Base-by-base conservation (phyloP, 1,284 basidiomycete genomes). In the Ustilago cynodontis region DNA sequence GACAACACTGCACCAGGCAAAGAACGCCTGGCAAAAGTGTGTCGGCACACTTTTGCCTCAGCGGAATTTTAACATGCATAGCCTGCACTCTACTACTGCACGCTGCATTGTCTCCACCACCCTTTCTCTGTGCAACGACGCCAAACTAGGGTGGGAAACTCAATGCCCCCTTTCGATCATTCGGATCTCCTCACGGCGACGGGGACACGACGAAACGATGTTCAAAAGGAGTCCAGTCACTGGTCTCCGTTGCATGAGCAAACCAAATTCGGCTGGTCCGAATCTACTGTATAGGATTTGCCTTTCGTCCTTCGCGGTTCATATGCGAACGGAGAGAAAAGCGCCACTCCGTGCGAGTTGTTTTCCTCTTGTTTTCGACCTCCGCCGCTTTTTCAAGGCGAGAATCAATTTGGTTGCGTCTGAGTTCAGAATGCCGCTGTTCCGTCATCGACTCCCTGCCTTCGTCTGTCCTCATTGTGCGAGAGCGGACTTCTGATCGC, bases 361-460 rank as follows among this genome's bases (percentile, higher is more conserved):
- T 6, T 28, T 49, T 28, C 11, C 22, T 28, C n/a, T n/a, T n/a
- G 7, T 22, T 28, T 49, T 49, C 47, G 24, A 49, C 47, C 47
- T 49, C 47, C 47, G 26, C 22, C 47, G 28, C 24, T 43, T 43
- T 43, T 41, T n/a, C 14, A 13, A n/a, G 37, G 18, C 37, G 14
- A 39, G 18, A 18, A 39, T 7, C n/a, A n/a, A n/a, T n/a, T 33
- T 37, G 35, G 3, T 37, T 3, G 18, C 8, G 41, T 22, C 41
- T 49, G 47, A 49, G 47, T 28, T 49, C 47, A 28, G 26, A 49
- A 26, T 26, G 13, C 8, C 20, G 47, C 47, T 28, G 47, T 28
- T 49, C 47, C 47, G 47, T 49, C 47, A 49, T 49, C 47, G 47
- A 49, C 47, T 49, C 47, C 47, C 47, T 49, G 26, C 47, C n/a